These are phyloP conservation scores for Cryphonectria japonica DNA, from an alignment of 2,329 filamentous ascomycete genomes.

Conservation along the genomic window DNA sequence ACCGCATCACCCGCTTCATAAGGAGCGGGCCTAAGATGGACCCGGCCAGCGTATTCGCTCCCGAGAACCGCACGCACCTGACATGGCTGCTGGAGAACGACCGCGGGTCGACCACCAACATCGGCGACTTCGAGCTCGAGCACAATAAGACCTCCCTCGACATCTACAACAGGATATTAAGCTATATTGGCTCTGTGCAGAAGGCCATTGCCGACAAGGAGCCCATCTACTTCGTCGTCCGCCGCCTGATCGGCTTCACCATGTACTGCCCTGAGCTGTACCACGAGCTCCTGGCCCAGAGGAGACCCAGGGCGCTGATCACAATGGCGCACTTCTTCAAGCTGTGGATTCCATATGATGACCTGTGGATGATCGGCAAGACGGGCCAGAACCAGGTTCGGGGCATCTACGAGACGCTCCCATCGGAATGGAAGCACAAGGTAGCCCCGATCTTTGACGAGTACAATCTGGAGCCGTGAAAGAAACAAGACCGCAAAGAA, in stretches of 20 bases:
- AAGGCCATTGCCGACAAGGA: constrained; percentile 37
- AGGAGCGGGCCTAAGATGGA: constrained; percentile 38
- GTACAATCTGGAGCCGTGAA: constrained; percentile 32
- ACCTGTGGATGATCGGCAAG: constrained; percentile 42
- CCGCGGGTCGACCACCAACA: constrained; percentile 32
- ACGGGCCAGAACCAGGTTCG: constrained; percentile 43
- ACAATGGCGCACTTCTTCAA: constrained; percentile 45
- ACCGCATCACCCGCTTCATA: constrained; percentile 37
- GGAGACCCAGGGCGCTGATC: constrained; percentile 42
- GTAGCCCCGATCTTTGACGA: constrained; percentile 39
- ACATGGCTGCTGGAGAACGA: constrained; percentile 42
- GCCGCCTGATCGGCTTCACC: constrained; percentile 43
- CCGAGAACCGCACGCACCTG: constrained; percentile 37
- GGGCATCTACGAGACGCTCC: constrained; percentile 41
- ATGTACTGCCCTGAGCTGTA: constrained; percentile 42
- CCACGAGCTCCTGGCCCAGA: constrained; percentile 40
- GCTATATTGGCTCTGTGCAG: constrained; percentile 42
- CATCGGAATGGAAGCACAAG: constrained; percentile 41
- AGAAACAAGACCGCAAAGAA: too few species aligned
- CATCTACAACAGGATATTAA: constrained; percentile 40
- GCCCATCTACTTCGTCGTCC: constrained; percentile 37
- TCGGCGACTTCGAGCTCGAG: constrained; percentile 37
- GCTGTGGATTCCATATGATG: constrained; percentile 41
- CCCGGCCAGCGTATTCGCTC: constrained; percentile 37
- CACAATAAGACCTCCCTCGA: constrained; percentile 34